phyloP scores from a whole-genome alignment of 169 alveolate genomes.

The Plasmodium gallinaceum region DNA sequence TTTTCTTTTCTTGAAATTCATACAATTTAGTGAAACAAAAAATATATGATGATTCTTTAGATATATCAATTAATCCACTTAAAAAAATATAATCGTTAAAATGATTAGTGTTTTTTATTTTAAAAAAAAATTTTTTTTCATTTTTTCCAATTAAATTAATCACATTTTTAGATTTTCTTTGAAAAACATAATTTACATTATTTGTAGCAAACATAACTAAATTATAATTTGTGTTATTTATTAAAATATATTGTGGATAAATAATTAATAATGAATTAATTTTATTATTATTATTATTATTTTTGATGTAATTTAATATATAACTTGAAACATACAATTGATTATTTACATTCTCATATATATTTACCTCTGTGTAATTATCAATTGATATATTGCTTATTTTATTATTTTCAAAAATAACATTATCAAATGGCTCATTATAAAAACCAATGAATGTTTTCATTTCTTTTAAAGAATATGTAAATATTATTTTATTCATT shows the following conservation, averaged over 20 bases:
- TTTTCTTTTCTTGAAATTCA: not conserved
- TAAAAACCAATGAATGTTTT: not conserved
- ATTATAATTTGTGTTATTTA: conserved; percentile 31
- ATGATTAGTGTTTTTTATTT: not conserved
- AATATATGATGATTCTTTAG: conserved; percentile 30
- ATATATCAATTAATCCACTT: conserved; percentile 38
- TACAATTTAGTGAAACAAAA: conserved; percentile 15
- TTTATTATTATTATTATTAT: not conserved
- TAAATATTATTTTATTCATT: not conserved
- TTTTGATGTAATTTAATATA: not conserved
- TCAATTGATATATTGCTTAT: not conserved
- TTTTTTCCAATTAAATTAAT: conserved; percentile 10
- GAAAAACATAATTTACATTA: not conserved
- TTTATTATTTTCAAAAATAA: conserved; percentile 4
- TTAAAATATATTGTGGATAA: conserved; percentile 23
- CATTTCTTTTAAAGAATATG: conserved; percentile 1
- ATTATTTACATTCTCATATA: not conserved
- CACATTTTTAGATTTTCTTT: conserved; percentile 14
- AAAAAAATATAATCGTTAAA: conserved; percentile 12
- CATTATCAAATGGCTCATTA: not conserved
- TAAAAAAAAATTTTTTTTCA: conserved; percentile 30
- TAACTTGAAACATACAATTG: not conserved
- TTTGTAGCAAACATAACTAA: conserved; percentile 14
- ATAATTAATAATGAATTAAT: not conserved
- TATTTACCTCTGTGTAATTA: not conserved